phyloP scores from a whole-genome alignment of 2,329 filamentous ascomycete genomes.

The Bisporella sp. region DNA sequence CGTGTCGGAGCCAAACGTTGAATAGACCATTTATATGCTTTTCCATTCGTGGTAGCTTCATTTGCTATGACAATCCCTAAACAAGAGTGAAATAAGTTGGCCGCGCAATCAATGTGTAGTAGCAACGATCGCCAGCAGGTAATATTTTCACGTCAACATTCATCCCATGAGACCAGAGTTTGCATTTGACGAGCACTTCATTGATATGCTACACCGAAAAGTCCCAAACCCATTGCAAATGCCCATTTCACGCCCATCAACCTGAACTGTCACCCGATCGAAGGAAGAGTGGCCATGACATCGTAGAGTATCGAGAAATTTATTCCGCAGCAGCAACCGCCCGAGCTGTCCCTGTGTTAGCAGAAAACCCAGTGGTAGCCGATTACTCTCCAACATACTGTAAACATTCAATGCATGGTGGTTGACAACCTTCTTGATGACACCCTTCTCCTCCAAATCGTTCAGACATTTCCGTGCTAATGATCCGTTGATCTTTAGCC shows the following conservation, averaged over 20 bases:
- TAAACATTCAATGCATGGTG: conserved; percentile 99
- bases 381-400: conserved; percentile 49
- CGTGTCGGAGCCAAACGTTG: too few relatives aligned
- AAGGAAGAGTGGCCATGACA: conserved; percentile 25
- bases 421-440: conserved; percentile 94
- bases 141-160: not conserved
- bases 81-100: too few relatives aligned
- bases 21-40: too few relatives aligned
- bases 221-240: conserved; percentile 26
- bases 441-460: conserved; percentile 95
- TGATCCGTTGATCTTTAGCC: conserved; percentile 99
- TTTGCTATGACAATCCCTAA: too few relatives aligned
- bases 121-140: too few relatives aligned
- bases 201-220: conserved; percentile 29
- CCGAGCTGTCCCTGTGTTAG: conserved; percentile 43
- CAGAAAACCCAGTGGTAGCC: conserved; percentile 3
- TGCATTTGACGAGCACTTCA: too few relatives aligned
- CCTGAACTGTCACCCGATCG: conserved; percentile 17
- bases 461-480: conserved; percentile 82
- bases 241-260: conserved; percentile 24
- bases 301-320: conserved; percentile 20
- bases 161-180: not conserved
- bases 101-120: too few relatives aligned
- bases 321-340: conserved; percentile 48
- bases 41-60: too few relatives aligned